Conservation (phyloP, 2,329 filamentous ascomycete genomes). For the Xylaria multiplex region DNA sequence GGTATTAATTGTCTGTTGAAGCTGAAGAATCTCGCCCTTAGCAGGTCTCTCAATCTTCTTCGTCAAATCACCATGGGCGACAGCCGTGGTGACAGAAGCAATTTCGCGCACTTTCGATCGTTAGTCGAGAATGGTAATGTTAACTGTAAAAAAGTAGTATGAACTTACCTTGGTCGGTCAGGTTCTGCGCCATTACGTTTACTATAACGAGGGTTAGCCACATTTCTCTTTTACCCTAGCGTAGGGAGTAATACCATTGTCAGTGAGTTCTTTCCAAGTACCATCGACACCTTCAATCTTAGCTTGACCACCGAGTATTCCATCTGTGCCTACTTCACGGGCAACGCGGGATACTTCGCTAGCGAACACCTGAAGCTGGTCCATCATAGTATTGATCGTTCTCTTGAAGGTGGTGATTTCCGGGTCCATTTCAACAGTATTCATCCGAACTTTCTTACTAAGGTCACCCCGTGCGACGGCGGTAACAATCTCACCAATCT, state of each 20-base stretch:
- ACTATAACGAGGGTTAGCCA: constrained; percentile 58
- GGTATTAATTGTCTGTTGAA: constrained; percentile 88
- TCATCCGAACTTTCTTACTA: constrained; percentile 96
- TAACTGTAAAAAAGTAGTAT: neutral
- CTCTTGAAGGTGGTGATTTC: constrained; percentile 98
- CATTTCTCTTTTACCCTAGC: constrained; percentile 15
- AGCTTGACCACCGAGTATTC: constrained; percentile 91
- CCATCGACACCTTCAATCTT: constrained; percentile 93
- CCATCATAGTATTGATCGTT: constrained; percentile 99
- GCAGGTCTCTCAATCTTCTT: constrained; percentile 86
- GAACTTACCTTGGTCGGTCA: constrained; percentile 74
- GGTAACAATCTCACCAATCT: constrained; percentile 97
- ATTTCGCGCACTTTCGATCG: constrained; percentile 75
- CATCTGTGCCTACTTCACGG: constrained; percentile 95
- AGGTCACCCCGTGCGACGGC: constrained; percentile 94
- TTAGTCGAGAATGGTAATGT: constrained; percentile 20
- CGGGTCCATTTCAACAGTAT: constrained; percentile 95
- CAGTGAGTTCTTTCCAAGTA: constrained; percentile 96
- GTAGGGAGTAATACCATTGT: constrained; percentile 68
- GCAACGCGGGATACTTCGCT: constrained; percentile 95
- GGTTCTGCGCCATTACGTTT: constrained; percentile 85
- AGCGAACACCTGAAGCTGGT: constrained; percentile 95
- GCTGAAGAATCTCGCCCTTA: constrained; percentile 81
- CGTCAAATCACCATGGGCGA: constrained; percentile 83
- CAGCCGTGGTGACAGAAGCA: constrained; percentile 83